Percentiles rank a stretch among this genome's conserved stretches.
phyloP scores from a whole-genome alignment of 2,329 filamentous ascomycete species.

The Aspergillus amoenus region DNA sequence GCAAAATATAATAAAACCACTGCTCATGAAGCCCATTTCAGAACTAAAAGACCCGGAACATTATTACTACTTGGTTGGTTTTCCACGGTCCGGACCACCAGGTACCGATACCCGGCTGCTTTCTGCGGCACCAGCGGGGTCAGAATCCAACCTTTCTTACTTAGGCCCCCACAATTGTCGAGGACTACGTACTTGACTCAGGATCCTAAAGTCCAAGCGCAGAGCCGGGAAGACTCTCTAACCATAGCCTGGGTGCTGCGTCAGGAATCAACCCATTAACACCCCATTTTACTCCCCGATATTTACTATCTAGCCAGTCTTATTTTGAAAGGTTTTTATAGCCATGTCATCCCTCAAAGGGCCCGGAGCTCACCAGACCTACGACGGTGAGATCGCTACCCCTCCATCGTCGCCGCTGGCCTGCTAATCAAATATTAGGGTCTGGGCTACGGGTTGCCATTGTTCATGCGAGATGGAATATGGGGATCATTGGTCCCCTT shows the following conservation, averaged over 20 bases:
- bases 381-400: conserved; percentile 51
- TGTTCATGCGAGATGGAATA: conserved; percentile 95
- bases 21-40: not conserved
- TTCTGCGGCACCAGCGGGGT: not conserved
- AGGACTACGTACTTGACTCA: not conserved
- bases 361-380: conserved; percentile 57
- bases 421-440: conserved; percentile 44
- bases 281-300: not conserved
- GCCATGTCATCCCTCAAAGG: conserved; percentile 60
- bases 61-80: no score
- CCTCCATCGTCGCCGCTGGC: not conserved
- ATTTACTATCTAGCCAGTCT: not conserved
- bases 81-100: not conserved
- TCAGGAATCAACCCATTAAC: not conserved
- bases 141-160: not conserved
- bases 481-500: conserved; percentile 79
- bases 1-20: no score
- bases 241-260: not conserved
- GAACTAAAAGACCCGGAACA: no score
- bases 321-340: not conserved
- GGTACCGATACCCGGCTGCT: not conserved
- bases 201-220: no score
- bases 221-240: no score
- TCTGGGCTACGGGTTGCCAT: conserved; percentile 84
- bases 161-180: not conserved